Base-by-base conservation (phyloP, 2,329 filamentous ascomycete species). In the Trichoderma cornu-damae region DNA sequence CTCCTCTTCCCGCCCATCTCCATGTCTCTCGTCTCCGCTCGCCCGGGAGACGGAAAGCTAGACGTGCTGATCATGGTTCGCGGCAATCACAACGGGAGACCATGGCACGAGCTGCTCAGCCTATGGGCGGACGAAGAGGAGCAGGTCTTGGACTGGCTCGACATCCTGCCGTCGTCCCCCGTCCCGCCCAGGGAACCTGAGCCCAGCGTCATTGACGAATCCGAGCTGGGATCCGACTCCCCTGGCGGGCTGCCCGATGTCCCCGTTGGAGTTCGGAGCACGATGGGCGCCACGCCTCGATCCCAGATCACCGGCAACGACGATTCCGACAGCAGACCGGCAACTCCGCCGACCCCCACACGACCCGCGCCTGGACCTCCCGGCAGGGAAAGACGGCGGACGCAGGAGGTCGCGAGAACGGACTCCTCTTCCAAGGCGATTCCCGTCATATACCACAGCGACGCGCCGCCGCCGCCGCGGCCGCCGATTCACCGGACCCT, bases 1-100 rank as follows among this genome's bases (percentile, higher is more conserved):
- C 80, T 99, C 4, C 79, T 99, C 0, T 96, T 99, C 66, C 88
- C 92, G n/a, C 93, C 94, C 1, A 79, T 96, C n/a, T 79, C 86
- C 16, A 79, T 84, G 61, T 78, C 80, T 34, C 80, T 83, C 60
- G 80, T 96, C 18, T 97, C 94, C 11, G 90, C 91, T 49, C 85
- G 93, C 37, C 84, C 80, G 59, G 91, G 91, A 11, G 86, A 91
- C 35, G 70, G 75, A 35, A 78, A 81, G 52, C 81, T 84, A 26
- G 86, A 95, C 63, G 80, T 97, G 60, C 80, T 96, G 7, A 76
- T 96, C 59, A 96, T 97, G 92, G 80, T 96, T 55, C 85, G 90
- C 59, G 91, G 90, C 38, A 76, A 77, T 2, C 72, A 81, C 61
- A 81, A 83, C 35, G 81, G 79, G 6, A 76, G 80, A 52, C 84